These are phyloP conservation scores for Phoenix roebelenii DNA, from an alignment of 176 grass and related monocot genomes.

Conservation along the genomic window DNA sequence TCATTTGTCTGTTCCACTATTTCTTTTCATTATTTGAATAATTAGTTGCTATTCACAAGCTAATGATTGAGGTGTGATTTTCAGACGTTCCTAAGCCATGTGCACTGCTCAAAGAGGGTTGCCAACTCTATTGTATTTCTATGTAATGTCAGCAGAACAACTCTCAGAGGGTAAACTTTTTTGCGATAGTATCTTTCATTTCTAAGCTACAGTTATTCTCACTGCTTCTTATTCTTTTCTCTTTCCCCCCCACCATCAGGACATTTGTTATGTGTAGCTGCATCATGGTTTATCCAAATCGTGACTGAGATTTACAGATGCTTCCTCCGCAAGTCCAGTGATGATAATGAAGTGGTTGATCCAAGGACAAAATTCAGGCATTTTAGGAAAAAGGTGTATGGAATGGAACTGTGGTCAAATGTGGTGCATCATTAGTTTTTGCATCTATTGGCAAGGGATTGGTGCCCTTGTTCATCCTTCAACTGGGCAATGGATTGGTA, in stretches of 20 bases:
- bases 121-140: slow-evolving; percentile 46
- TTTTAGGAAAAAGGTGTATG: slow-evolving; percentile 51
- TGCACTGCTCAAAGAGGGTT: slow-evolving; percentile 64
- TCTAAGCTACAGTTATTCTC: no score
- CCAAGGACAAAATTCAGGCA: slow-evolving; percentile 43
- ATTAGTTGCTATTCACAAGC: no score
- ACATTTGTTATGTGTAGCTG: slow-evolving; percentile 71
- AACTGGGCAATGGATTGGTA: slow-evolving; percentile 87
- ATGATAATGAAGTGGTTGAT: slow-evolving; percentile 32
- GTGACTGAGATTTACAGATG: slow-evolving; percentile 69
- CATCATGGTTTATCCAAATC: slow-evolving; percentile 77
- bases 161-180: slow-evolving; percentile 53
- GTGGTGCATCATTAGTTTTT: slow-evolving; percentile 78
- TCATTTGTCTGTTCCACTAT: no score
- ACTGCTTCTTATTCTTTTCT: background rate
- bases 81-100: slow-evolving; percentile 74
- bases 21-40: no score
- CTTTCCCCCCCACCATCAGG: slow-evolving; percentile 35
- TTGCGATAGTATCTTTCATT: background rate
- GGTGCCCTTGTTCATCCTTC: slow-evolving; percentile 73
- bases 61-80: background rate
- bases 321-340: slow-evolving; percentile 42
- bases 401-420: slow-evolving; percentile 62
- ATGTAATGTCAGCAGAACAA: slow-evolving; percentile 63
- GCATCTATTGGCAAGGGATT: slow-evolving; percentile 73